A percentile compares a stretch with the other conserved stretches of the same genome.
These are phyloP conservation scores for Ustilago lituana DNA, from an alignment of 1,284 basidiomycete genomes.

Conservation along the genomic window DNA sequence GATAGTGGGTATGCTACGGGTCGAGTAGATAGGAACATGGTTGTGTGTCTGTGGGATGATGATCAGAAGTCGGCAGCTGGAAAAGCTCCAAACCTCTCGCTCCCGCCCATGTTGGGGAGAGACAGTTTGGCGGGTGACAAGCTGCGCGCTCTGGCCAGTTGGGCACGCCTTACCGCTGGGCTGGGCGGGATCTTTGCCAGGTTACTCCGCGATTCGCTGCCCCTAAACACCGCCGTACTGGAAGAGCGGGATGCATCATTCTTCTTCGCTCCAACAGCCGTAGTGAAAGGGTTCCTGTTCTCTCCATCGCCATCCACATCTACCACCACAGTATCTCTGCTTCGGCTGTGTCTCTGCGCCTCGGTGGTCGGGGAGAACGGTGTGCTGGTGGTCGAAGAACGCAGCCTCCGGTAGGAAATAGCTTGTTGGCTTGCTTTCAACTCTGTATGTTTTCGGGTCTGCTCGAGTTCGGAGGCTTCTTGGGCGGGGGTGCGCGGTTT, in stretches of 20 bases:
- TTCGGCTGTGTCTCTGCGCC: neutral
- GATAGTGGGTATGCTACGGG: no score
- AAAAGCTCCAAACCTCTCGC: constrained; percentile 27
- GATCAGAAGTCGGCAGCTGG: no score
- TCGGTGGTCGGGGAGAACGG: constrained; percentile 19
- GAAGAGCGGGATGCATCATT: no score
- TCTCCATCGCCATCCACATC: constrained; percentile 12
- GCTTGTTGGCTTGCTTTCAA: constrained; percentile 10
- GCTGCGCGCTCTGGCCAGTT: constrained; percentile 13
- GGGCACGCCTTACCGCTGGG: constrained; percentile 43
- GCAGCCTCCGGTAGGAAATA: constrained; percentile 18
- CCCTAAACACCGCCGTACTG: constrained; percentile 1
- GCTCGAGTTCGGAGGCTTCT: constrained; percentile 13
- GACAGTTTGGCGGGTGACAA: neutral
- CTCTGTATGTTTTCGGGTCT: constrained; percentile 1
- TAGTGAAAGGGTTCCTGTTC: constrained; percentile 27
- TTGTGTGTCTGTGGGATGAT: no score
- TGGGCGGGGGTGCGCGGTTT: constrained; percentile 30
- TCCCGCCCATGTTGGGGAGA: constrained; percentile 13
- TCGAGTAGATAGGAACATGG: no score
- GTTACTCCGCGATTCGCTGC: neutral
- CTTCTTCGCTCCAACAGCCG: neutral
- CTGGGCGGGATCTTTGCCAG: constrained; percentile 30
- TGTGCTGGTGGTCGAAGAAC: constrained; percentile 19
- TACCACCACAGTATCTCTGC: neutral